These are phyloP conservation scores for Berberis vulgaris DNA, from an alignment of 164 flowering plant genomes.

Conservation along the genomic window DNA sequence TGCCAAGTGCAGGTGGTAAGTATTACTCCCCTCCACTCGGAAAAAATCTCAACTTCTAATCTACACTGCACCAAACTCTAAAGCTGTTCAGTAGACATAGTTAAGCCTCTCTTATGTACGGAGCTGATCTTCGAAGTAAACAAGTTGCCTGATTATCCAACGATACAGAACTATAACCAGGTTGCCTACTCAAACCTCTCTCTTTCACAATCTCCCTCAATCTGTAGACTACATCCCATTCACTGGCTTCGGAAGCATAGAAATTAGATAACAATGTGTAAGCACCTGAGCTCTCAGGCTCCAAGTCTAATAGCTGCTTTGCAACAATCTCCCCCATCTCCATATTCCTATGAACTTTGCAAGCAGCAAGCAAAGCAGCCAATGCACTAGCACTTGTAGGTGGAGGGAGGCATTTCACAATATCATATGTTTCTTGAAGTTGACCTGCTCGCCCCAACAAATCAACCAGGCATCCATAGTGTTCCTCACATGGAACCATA, in stretches of 20 bases:
- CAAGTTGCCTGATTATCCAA: no score
- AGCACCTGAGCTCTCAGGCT: conserved; percentile 16
- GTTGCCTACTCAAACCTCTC: no score
- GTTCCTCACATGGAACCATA: conserved; percentile 37
- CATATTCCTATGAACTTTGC: background rate
- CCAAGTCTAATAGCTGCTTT: background rate
- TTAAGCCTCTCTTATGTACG: no score
- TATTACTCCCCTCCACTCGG: no score
- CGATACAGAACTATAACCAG: no score
- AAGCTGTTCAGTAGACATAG: no score
- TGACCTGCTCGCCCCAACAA: conserved; percentile 54
- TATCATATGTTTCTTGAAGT: background rate
- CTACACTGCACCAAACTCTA: no score
- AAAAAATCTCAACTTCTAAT: no score
- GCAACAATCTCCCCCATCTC: conserved; percentile 1
- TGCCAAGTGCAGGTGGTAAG: no score
- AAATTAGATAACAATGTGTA: conserved; percentile 33
- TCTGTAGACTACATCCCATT: no score
- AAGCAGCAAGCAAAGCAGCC: conserved; percentile 4
- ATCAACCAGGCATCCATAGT: conserved; percentile 60
- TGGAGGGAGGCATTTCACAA: background rate
- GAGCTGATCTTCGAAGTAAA: no score
- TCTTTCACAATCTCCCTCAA: no score
- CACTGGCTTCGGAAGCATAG: conserved; percentile 22
- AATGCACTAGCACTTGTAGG: background rate